Conservation (phyloP, 345 rosid genomes). For the Populus tremula region DNA sequence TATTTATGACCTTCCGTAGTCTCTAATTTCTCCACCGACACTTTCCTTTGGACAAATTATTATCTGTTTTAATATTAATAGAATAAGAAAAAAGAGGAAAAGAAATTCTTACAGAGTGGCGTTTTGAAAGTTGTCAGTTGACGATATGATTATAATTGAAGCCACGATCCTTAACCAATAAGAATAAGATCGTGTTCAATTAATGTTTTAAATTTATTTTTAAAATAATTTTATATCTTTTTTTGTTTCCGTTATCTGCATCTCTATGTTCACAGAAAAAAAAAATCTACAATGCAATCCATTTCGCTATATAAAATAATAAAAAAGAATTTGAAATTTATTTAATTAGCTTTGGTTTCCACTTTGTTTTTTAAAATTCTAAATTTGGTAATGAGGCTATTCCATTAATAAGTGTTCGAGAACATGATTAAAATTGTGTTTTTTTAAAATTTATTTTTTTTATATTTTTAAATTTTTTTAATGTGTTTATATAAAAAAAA, state of each 20-base stretch:
- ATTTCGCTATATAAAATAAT: neutral
- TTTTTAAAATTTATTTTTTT: no score
- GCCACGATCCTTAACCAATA: neutral
- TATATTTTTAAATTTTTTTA: no score
- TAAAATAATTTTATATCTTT: no score
- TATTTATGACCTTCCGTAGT: neutral
- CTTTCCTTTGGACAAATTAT: neutral
- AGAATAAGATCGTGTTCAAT: no score
- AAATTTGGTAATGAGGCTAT: neutral
- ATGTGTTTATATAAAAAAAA: fast-evolving
- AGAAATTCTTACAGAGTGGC: constrained; percentile 1
- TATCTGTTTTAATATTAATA: no score
- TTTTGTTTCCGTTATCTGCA: no score
- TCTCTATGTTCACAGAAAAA: no score
- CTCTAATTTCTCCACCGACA: constrained; percentile 22
- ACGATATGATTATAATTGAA: neutral
- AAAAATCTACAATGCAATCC: neutral
- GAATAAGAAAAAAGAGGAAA: neutral
- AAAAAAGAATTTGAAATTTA: neutral
- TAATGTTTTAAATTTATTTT: no score
- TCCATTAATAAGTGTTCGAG: no score
- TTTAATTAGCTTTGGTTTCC: neutral
- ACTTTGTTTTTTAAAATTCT: neutral
- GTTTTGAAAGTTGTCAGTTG: neutral
- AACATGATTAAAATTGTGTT: no score